Evolutionary conservation across 306 rosid species (phyloP).

Genomic region (Prunus padus): DNA sequence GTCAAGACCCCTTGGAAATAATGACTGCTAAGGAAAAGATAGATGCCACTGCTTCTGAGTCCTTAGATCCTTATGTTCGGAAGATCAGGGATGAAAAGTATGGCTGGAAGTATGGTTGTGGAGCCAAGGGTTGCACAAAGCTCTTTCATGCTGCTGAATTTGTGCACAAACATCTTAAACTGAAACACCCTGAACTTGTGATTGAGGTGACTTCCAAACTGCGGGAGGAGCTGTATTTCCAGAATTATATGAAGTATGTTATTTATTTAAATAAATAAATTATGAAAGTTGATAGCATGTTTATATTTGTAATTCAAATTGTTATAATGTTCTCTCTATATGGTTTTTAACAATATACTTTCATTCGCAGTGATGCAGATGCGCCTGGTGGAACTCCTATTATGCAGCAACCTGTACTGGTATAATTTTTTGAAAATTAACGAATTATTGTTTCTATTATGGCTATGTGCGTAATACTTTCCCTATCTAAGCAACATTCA

Average conservation of each 20-base stretch:
- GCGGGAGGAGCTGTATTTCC: conserved; percentile 85
- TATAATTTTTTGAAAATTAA: conserved; percentile 21
- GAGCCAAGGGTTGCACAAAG: conserved; percentile 99
- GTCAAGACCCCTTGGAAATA: conserved; percentile 91
- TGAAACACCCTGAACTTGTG: conserved; percentile 87
- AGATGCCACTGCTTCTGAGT: conserved; percentile 85
- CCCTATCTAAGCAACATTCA: background rate
- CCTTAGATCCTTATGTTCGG: conserved; percentile 82
- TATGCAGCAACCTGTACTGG: conserved; percentile 91
- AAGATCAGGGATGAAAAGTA: conserved; percentile 98
- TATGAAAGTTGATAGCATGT: background rate
- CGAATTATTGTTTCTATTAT: background rate
- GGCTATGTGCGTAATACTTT: background rate
- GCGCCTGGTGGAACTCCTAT: conserved; percentile 97
- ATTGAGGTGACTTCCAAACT: conserved; percentile 78
- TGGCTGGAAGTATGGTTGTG: conserved; percentile 99
- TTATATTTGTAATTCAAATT: background rate
- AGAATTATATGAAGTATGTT: conserved; percentile 95
- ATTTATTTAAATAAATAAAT: conserved; percentile 16
- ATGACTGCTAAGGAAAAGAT: conserved; percentile 97
- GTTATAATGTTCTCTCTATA: background rate
- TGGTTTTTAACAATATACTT: conserved; percentile 12
- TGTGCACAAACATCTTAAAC: conserved; percentile 91
- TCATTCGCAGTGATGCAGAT: conserved; percentile 64
- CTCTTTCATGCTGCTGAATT: conserved; percentile 97